phyloP scores from a whole-genome alignment of 352 stramenopile genomes.

The Globisporangium ultimum region DNA sequence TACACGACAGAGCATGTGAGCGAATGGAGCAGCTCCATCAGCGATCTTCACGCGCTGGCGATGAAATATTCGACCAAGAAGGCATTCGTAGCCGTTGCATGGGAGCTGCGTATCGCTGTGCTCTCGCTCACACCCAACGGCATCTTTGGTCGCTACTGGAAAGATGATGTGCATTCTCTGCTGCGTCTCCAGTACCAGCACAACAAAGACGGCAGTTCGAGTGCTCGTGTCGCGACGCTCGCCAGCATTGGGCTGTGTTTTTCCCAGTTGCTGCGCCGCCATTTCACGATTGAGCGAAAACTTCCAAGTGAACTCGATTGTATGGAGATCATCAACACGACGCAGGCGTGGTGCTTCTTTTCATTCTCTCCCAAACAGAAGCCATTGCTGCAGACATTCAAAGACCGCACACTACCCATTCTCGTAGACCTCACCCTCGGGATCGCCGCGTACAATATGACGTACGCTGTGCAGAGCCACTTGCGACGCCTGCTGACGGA shows the following conservation, averaged over 20 bases:
- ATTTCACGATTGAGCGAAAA: conserved; percentile 36
- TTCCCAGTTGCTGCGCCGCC: conserved; percentile 38
- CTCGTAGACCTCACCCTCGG: conserved; percentile 48
- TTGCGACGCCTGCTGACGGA: conserved; percentile 55
- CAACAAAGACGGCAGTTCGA: conserved; percentile 51
- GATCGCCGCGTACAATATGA: conserved; percentile 71
- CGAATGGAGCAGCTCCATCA: conserved; percentile 64
- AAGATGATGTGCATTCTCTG: conserved; percentile 53
- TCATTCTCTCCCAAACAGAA: conserved; percentile 35
- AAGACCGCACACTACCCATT: conserved; percentile 30
- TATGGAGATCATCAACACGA: conserved; percentile 83
- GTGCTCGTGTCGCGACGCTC: conserved; percentile 18
- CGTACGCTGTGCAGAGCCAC: conserved; percentile 65
- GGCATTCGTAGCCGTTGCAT: conserved; percentile 33
- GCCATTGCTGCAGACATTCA: conserved; percentile 27
- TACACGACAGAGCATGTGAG: conserved; percentile 26
- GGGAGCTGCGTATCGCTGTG: conserved; percentile 47
- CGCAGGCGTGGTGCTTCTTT: conserved; percentile 78
- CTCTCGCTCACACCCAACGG: conserved; percentile 50
- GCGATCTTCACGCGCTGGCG: conserved; percentile 48
- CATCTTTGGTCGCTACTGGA: conserved; percentile 73
- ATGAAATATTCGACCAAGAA: conserved; percentile 50
- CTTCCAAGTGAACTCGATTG: conserved; percentile 51
- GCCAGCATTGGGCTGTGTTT: conserved; percentile 27
- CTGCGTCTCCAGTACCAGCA: conserved; percentile 60